Percentiles rank a stretch among this genome's conserved stretches.
Conservation (phyloP, 768 basidiomycete genomes). For the Suillus tomentosus region DNA sequence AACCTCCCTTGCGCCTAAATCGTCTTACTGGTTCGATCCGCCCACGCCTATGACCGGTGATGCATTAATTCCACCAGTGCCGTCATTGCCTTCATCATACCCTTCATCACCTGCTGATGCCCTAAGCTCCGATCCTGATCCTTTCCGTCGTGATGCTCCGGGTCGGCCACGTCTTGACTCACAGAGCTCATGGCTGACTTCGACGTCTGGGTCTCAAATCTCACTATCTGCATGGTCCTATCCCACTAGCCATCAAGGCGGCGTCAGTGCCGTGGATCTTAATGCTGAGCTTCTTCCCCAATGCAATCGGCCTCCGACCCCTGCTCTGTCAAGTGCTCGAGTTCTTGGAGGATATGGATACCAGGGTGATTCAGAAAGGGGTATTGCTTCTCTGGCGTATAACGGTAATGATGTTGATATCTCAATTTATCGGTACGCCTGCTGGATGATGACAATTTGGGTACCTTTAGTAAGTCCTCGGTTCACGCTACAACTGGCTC, state of each 20-base stretch:
- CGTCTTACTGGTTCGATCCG: slow-evolving; percentile 63
- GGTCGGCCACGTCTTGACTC: slow-evolving; percentile 57
- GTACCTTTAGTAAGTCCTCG: slow-evolving; percentile 59
- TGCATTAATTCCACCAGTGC: slow-evolving; percentile 54
- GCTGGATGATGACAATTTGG: slow-evolving; percentile 72
- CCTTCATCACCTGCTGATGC: slow-evolving; percentile 44
- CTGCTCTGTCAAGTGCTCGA: slow-evolving; percentile 56
- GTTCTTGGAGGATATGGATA: slow-evolving; percentile 74
- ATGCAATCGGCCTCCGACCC: slow-evolving; percentile 49
- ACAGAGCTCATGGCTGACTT: slow-evolving; percentile 75
- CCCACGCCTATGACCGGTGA: slow-evolving; percentile 45
- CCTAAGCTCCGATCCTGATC: slow-evolving; percentile 55
- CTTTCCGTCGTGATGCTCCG: slow-evolving; percentile 60
- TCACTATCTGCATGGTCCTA: slow-evolving; percentile 72
- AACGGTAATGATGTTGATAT: slow-evolving; percentile 54
- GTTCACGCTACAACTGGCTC: not conserved
- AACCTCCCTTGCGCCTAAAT: slow-evolving; percentile 45
- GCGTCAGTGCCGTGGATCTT: slow-evolving; percentile 44
- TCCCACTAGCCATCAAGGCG: slow-evolving; percentile 46
- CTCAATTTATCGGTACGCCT: slow-evolving; percentile 52
- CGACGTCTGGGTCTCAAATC: slow-evolving; percentile 55
- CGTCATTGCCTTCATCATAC: slow-evolving; percentile 59
- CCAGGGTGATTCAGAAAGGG: slow-evolving; percentile 58
- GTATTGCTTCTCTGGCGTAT: slow-evolving; percentile 46
- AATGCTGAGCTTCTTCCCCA: slow-evolving; percentile 44